Percentiles rank a stretch among this genome's conserved stretches.
Conservation (phyloP, 1,284 basidiomycete species). For the Mycosarcoma mackinlayi region DNA sequence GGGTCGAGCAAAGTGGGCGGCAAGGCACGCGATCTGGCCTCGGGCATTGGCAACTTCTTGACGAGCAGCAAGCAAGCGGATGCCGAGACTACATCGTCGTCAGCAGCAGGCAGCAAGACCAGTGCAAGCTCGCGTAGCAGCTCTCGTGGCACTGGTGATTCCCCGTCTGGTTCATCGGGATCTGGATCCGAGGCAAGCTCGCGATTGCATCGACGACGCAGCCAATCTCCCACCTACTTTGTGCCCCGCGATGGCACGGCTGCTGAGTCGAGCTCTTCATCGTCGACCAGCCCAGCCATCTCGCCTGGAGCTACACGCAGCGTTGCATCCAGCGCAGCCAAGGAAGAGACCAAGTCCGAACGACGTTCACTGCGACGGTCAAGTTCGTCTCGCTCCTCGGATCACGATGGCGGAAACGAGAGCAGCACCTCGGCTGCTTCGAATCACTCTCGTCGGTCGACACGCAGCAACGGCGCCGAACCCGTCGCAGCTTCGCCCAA, state of each 20-base stretch:
- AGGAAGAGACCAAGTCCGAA: slow-evolving; percentile 17
- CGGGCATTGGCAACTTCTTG: slow-evolving; percentile 36
- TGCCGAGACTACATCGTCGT: background rate
- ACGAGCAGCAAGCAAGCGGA: slow-evolving; percentile 18
- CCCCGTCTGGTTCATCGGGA: slow-evolving; percentile 10
- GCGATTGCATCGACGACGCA: slow-evolving; percentile 32
- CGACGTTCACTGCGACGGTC: slow-evolving; percentile 13
- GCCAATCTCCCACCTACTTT: slow-evolving; percentile 43
- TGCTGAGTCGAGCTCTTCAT: slow-evolving; percentile 37
- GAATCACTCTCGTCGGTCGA: slow-evolving; percentile 32
- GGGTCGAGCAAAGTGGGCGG: slow-evolving; percentile 9
- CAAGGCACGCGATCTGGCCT: slow-evolving; percentile 26
- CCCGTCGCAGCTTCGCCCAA: background rate
- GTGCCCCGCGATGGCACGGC: slow-evolving; percentile 31
- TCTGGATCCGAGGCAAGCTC: slow-evolving; percentile 32
- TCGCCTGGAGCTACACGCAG: slow-evolving; percentile 33
- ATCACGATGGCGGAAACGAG: slow-evolving; percentile 40
- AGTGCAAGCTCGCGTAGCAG: slow-evolving; percentile 11
- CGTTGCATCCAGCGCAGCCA: slow-evolving; percentile 4
- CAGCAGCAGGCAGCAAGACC: slow-evolving; percentile 7
- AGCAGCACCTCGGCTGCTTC: slow-evolving; percentile 45
- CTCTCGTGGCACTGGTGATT: slow-evolving; percentile 3
- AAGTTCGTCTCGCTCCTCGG: slow-evolving; percentile 28
- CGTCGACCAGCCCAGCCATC: slow-evolving; percentile 33
- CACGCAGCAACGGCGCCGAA: slow-evolving; percentile 13